Evolutionary conservation across 225 moss, liverwort and hornwort genomes (phyloP).

Genomic region (Physcomitrium patens): DNA sequence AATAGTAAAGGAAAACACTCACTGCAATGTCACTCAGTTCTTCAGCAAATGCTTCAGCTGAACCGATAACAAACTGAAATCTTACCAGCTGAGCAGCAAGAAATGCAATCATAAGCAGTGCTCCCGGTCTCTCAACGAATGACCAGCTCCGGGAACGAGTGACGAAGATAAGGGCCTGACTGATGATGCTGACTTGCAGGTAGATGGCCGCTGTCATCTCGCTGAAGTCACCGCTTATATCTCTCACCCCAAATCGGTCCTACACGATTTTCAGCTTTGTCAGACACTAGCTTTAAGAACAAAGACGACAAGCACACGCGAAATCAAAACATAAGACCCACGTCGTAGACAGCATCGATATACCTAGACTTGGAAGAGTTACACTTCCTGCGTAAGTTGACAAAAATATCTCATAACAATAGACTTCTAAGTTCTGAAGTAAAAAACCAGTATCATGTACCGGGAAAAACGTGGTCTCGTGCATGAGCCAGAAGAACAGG

Average conservation of each 20-base stretch:
- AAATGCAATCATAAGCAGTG: constrained; percentile 46
- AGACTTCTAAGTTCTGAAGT: background rate
- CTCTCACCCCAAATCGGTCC: constrained; percentile 39
- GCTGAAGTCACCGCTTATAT: constrained; percentile 25
- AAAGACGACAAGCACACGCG: background rate
- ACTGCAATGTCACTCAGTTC: background rate
- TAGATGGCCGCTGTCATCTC: constrained; percentile 45
- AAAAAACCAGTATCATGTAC: constrained; percentile 24
- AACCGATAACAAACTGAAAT: background rate
- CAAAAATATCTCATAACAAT: background rate
- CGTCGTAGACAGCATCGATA: background rate
- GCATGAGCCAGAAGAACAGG: constrained; percentile 63
- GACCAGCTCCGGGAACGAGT: constrained; percentile 61
- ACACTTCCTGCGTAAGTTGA: background rate
- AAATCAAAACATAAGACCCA: background rate
- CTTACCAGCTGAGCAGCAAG: constrained; percentile 54
- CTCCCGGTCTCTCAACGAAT: constrained; percentile 50
- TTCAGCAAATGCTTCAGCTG: background rate
- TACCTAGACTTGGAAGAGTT: background rate
- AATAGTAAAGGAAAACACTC: background rate
- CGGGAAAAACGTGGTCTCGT: constrained; percentile 55
- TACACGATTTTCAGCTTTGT: constrained; percentile 16
- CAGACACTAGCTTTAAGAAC: constrained; percentile 10
- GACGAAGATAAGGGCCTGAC: constrained; percentile 61
- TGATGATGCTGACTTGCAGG: constrained; percentile 62